Conservation (phyloP, 2,329 filamentous ascomycete species). For the Dendryphion nanum region DNA sequence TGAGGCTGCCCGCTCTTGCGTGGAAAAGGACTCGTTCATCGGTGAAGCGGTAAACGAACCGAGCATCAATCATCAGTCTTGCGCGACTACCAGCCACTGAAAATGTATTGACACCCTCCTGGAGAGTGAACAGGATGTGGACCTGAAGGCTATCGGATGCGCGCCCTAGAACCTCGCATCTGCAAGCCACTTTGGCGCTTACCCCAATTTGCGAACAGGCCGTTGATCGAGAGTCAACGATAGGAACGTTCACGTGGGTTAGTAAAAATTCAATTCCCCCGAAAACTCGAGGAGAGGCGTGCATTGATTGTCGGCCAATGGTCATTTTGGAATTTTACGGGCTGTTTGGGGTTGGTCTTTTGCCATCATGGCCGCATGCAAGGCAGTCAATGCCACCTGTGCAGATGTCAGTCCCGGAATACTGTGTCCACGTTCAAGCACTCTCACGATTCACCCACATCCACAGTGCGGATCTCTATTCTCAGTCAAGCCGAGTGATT, state of each 20-base stretch:
- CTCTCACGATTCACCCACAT: constrained; percentile 11
- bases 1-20: constrained; percentile 8
- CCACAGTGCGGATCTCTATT: constrained; percentile 4
- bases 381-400: constrained; percentile 15
- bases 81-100: constrained; percentile 10
- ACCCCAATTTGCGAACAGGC: constrained; percentile 14
- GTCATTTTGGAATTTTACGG: constrained; percentile 17
- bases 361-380: constrained; percentile 14
- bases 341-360: constrained; percentile 12
- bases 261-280: constrained; percentile 13
- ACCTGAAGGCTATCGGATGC: constrained; percentile 2
- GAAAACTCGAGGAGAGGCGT: constrained; percentile 8
- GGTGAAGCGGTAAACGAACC: constrained; percentile 19
- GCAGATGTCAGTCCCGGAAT: constrained; percentile 13
- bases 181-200: constrained; percentile 14
- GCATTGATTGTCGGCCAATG: constrained; percentile 22
- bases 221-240: constrained; percentile 14
- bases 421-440: constrained; percentile 4
- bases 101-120: constrained; percentile 12
- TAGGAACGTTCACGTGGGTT: constrained; percentile 15
- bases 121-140: too few relatives aligned
- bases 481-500: constrained; percentile 10
- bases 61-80: constrained; percentile 8
- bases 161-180: constrained; percentile 11
- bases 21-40: constrained; percentile 13